Base-by-base conservation (phyloP, 2,329 filamentous ascomycete species). In the Rhynchosporium graminicola region DNA sequence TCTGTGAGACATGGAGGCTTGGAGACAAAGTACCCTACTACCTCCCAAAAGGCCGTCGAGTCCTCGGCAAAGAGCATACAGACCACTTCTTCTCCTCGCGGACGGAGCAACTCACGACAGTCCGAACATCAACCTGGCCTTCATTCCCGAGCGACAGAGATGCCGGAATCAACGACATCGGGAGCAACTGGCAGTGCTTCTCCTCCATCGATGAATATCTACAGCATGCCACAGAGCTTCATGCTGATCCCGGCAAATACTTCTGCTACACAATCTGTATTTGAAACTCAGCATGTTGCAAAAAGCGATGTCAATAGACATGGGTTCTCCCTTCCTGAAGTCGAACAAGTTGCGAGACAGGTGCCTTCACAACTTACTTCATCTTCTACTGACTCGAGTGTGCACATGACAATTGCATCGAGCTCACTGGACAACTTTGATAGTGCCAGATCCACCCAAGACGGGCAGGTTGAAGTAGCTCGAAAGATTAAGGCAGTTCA, bases 341-440 rank as follows among this genome's bases (percentile, higher is more conserved):
- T 20, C 4, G 20, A 46, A 20, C 3, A n/a, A 15, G 20, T 7
- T 46, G 43, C 43, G 43, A 46, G n/a, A 26, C 43, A 46, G 43
- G n/a, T n/a, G n/a, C 7, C n/a, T n/a, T 26, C n/a, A 46, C 15
- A 7, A 40, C 4, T 42, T 38, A 20, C 20, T 20, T n/a, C 4
- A 13, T 42, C 36, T 54, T 26, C 20, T 31, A 7, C 20, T 15
- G 61, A 56, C 3, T 4, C 26, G 3, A 43, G 47, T 13, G 12
- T 43, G 20, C 48, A 26, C 46, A 66, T 63, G 26, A 12, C 65
- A 2, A 67, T 59, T 36, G 64, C 67, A 1, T 55, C 57, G 1
- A 62, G 58, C 3, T 67, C 65, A 1, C 28, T 51, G 12, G 63
- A 68, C 33, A 68, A 63, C 33, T 66, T 68, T 50, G 63, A 65